These are phyloP conservation scores for Rhodotorula toruloides DNA, from an alignment of 768 basidiomycete genomes.

Conservation along the genomic window DNA sequence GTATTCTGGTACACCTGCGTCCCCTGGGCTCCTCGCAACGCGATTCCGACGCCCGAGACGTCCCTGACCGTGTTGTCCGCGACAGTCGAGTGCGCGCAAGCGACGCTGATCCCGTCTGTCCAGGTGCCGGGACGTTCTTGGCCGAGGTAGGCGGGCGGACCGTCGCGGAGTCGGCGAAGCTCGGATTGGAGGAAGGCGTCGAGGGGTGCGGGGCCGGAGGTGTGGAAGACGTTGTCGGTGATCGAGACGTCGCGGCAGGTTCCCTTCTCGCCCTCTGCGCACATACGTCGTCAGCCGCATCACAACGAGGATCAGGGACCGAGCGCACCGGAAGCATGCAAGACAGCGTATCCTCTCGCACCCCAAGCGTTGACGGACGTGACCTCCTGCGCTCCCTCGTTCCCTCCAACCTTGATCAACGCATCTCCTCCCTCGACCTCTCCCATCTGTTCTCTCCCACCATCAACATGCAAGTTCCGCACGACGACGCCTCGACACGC, in stretches of 20 bases:
- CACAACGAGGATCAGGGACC: not conserved
- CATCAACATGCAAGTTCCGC: slow-evolving; percentile 28
- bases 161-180: slow-evolving; percentile 27
- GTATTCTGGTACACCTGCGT: slow-evolving; percentile 38
- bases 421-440: slow-evolving; percentile 32
- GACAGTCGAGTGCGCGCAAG: slow-evolving; percentile 42
- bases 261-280: slow-evolving; percentile 5
- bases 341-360: slow-evolving; percentile 27
- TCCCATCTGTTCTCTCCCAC: slow-evolving; percentile 22
- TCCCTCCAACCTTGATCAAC: slow-evolving; percentile 28
- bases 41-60: slow-evolving; percentile 44
- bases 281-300: not conserved
- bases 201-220: slow-evolving; percentile 32
- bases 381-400: slow-evolving; percentile 24
- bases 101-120: slow-evolving; percentile 47
- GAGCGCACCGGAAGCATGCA: slow-evolving; percentile 21
- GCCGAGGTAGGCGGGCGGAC: slow-evolving; percentile 20
- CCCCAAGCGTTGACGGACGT: slow-evolving; percentile 23
- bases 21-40: slow-evolving; percentile 40
- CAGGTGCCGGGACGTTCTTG: slow-evolving; percentile 40
- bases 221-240: slow-evolving; percentile 27
- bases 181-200: slow-evolving; percentile 36
- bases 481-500: slow-evolving; percentile 7
- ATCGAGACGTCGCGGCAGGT: slow-evolving; percentile 23
- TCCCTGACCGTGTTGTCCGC: slow-evolving; percentile 44